phyloP scores from a whole-genome alignment of 345 rosid genomes.

The Linum usitatissimum region DNA sequence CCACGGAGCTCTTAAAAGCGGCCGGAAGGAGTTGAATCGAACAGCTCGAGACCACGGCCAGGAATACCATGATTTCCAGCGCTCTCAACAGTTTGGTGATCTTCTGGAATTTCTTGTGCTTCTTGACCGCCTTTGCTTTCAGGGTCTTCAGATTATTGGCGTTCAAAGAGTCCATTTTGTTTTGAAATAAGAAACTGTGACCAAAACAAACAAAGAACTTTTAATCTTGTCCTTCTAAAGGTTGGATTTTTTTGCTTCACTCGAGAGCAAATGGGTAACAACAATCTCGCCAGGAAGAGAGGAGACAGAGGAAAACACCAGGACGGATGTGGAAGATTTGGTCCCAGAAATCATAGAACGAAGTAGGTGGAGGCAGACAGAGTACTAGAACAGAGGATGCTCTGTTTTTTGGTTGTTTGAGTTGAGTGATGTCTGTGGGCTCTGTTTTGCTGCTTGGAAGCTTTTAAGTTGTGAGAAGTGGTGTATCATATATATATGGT shows the following conservation, averaged over 20 bases:
- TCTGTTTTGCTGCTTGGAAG: not conserved
- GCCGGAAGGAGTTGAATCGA: slow-evolving; percentile 32
- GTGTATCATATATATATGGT: not conserved
- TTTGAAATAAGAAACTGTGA: not conserved
- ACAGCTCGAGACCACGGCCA: slow-evolving; percentile 51
- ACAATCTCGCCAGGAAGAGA: not conserved
- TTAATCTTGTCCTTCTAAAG: not conserved
- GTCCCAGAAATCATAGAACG: not conserved
- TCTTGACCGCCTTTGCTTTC: slow-evolving; percentile 46
- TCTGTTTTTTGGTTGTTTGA: not conserved
- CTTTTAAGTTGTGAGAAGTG: not conserved
- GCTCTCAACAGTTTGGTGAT: slow-evolving; percentile 46
- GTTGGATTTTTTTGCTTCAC: not conserved
- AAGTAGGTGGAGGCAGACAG: not conserved
- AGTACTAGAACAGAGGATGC: not conserved
- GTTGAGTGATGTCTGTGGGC: not conserved
- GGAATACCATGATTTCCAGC: slow-evolving; percentile 38
- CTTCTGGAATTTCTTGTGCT: slow-evolving; percentile 31
- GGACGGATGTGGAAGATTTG: not conserved
- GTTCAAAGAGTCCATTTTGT: slow-evolving; percentile 54
- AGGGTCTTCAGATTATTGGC: slow-evolving; percentile 34
- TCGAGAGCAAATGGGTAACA: not conserved
- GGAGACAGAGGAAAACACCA: not conserved
- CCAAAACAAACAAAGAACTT: not conserved
- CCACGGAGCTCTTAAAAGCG: slow-evolving; percentile 48